Base-by-base conservation (phyloP, 345 rosid species). In the Eucalyptus cloeziana region DNA sequence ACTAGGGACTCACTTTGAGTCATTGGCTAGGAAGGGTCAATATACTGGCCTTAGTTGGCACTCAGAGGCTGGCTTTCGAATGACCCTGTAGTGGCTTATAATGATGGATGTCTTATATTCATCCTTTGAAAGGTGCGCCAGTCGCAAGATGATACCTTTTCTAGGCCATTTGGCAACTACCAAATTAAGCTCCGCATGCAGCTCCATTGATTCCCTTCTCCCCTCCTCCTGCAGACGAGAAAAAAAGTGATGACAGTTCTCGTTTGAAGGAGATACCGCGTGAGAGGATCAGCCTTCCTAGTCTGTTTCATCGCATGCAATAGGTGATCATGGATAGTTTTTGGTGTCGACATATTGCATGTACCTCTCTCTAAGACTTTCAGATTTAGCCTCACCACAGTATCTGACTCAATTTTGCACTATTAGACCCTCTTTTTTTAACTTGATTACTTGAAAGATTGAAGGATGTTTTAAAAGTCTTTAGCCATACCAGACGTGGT, bases 21-120 rank as follows among this genome's bases (percentile, higher is more conserved):
- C 96, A 92, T 86, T 97, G 76, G 93, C 93, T 15, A 94, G 88
- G 90, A 95, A 93, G 89, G 99, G 98, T 87, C 94, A 94, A 83
- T 97, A 96, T 90, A 97, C 98, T 90, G 58, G 92, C 96, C 49
- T 92, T 97, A 56, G 98, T 96, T 87, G 96, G 93, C 92, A 96
- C 95, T 50, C 99, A 96, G 89, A 94, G 99, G 89, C 96, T 96
- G 91, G 96, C 97, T 86, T 96, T 97, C 80, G 99, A 96, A 90
- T 97, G 92, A 92, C 40, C 31, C 40, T 10, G 22, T 15, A 81
- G 76, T 64, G 85, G 67, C 52, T 3, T 86, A 25, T 56, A 13
- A 62, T 12, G 69, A 30, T 30, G 69, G 16, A 62, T 1, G 33
- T 52, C 4, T 62, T 30, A 13, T 62, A 13, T 16, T 3, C 13